Base-by-base conservation (phyloP, 352 stramenopile species). In the Aphanomyces euteiches region DNA sequence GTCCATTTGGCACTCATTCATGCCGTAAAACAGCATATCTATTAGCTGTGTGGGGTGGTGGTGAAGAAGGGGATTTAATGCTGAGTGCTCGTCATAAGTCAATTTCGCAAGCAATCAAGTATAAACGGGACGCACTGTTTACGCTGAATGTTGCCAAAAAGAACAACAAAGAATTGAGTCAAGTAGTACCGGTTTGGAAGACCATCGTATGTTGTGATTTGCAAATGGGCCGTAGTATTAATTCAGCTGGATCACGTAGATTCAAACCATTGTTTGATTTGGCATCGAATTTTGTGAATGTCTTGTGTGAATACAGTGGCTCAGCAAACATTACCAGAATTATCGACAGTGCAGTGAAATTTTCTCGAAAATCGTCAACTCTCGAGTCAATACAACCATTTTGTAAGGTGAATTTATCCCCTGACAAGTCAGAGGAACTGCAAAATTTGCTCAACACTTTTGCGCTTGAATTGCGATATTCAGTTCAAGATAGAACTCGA, bases 11-110 rank as follows among this genome's bases (percentile, higher is more conserved):
- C 7, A 60, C 54, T 15, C 54, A 60, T n/a, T 60, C 54, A 13
- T 60, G 54, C 36, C 54, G 54, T 41, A 60, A 60, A 60, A 60
- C 54, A 15, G 54, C 54, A 15, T 40, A 60, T 60, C n/a, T 60
- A 60, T 40, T 60, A 19, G 54, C 54, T 60, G 54, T 60, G 36
- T 60, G 54, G 54, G 54, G 54, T 60, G 54, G 54, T 60, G 54
- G 54, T 15, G 7, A 7, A 13, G 54, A 60, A 15, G 54, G 54
- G 15, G 54, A 60, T n/a, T 15, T 60, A 17, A 60, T 60, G 54
- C 54, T 41, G 7, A 60, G 54, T 60, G 54, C 54, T 8, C 54
- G 54, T 41, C 54, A 60, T 40, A 60, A 60, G n/a, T 17, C 7
- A 15, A 7, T 60, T 7, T 7, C 7, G 17, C 54, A 60, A 17